phyloP scores from a whole-genome alignment of 257 asterid genomes.

The Nicotiana undulata region DNA sequence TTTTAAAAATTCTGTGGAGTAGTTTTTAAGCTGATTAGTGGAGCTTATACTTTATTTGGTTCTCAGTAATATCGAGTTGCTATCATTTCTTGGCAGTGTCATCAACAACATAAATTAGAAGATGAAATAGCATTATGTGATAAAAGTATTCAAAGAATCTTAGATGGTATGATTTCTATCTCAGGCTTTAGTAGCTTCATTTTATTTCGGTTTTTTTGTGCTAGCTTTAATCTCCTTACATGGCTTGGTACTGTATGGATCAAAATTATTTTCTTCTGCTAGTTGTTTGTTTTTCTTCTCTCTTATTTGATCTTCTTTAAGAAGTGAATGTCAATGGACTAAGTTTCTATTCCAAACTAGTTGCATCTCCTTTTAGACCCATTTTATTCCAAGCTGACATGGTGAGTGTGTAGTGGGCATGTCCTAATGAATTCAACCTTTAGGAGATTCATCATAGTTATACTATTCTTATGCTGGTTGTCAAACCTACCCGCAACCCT shows the following conservation, averaged over 20 bases:
- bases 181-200: conserved; percentile 5
- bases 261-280: neutral
- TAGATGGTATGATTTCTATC: conserved; percentile 24
- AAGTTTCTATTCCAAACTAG: neutral
- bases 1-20: neutral
- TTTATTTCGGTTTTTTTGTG: neutral
- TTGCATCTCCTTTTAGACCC: neutral
- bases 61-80: neutral
- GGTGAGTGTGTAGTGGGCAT: neutral
- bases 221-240: neutral
- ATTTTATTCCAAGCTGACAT: neutral
- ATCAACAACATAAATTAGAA: conserved; percentile 8
- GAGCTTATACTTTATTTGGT: neutral
- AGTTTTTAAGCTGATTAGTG: neutral
- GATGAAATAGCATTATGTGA: conserved; percentile 20
- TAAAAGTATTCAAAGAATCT: conserved; percentile 16
- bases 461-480: neutral
- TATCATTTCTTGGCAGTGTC: conserved; percentile 15
- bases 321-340: conserved; percentile 1
- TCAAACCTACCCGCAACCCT: neutral
- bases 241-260: neutral
- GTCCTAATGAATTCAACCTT: neutral
- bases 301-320: neutral
- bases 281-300: neutral
- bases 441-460: neutral